These are phyloP conservation scores for Kodamaea arcana DNA, from an alignment of 1,139 yeast species.

Conservation along the genomic window DNA sequence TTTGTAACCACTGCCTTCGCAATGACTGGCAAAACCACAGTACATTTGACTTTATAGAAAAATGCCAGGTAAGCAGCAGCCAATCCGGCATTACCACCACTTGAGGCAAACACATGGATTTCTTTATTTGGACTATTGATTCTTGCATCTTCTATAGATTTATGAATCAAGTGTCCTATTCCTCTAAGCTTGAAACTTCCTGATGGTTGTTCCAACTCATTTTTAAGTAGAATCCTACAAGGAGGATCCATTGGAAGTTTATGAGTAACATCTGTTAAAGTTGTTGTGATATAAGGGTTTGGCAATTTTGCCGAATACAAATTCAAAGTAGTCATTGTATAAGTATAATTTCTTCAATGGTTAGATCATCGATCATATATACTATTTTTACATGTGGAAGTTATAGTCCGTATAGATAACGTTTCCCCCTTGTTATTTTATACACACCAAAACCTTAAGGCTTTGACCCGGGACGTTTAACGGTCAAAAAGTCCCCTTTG, in stretches of 20 bases:
- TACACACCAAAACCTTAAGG: background rate
- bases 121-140: slow-evolving; percentile 13
- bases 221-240: slow-evolving; percentile 53
- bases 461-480: too few relatives aligned
- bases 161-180: slow-evolving; percentile 45
- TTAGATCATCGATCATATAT: too few relatives aligned
- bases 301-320: slow-evolving; percentile 9
- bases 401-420: background rate
- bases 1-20: slow-evolving; percentile 33
- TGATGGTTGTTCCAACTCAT: slow-evolving; percentile 65
- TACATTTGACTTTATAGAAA: slow-evolving; percentile 45
- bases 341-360: too few relatives aligned
- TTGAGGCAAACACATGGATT: slow-evolving; percentile 55
- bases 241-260: slow-evolving; percentile 29
- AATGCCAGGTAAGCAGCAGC: slow-evolving; percentile 66
- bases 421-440: background rate
- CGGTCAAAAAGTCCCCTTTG: too few relatives aligned
- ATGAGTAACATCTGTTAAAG: slow-evolving; percentile 36
- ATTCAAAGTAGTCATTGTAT: slow-evolving; percentile 6
- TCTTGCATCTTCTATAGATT: slow-evolving; percentile 21
- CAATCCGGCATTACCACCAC: slow-evolving; percentile 79
- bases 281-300: slow-evolving; percentile 38
- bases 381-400: background rate
- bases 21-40: slow-evolving; percentile 60
- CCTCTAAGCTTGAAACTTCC: slow-evolving; percentile 74